Evolutionary conservation across 2,329 filamentous ascomycete genomes (phyloP).

Genomic region (Ciborinia camelliae): DNA sequence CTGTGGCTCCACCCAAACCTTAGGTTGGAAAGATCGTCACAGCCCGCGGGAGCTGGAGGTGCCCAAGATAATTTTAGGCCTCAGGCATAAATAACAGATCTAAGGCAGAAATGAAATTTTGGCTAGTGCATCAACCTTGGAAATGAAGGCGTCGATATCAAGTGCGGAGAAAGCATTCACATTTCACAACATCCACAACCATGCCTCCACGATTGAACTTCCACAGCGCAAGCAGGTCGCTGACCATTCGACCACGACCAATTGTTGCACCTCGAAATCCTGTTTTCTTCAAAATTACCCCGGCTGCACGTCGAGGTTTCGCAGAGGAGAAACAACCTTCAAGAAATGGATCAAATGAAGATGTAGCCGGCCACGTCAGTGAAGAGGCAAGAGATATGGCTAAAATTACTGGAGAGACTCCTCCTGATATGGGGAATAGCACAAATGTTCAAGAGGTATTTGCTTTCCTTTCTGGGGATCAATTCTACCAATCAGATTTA

Average conservation of each 20-base stretch:
- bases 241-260: conserved; percentile 42
- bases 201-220: conserved; percentile 57
- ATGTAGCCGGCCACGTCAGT: conserved; percentile 56
- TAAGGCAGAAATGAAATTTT: conserved; percentile 17
- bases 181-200: conserved; percentile 24
- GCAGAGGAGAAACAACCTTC: conserved; percentile 32
- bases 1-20: conserved; percentile 8
- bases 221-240: conserved; percentile 43
- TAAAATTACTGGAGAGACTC: conserved; percentile 53
- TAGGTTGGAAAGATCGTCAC: conserved; percentile 13
- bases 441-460: conserved; percentile 64
- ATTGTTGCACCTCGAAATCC: conserved; percentile 35
- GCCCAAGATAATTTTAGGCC: neutral
- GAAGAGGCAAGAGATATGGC: conserved; percentile 62
- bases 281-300: conserved; percentile 26
- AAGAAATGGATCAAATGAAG: conserved; percentile 47
- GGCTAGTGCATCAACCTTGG: conserved; percentile 5
- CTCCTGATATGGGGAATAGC: conserved; percentile 62
- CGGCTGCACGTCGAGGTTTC: conserved; percentile 31
- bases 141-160: neutral
- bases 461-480: conserved; percentile 1
- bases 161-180: conserved; percentile 8
- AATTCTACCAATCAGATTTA: neutral
- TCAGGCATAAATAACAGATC: neutral
- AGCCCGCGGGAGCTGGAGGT: too few species aligned